These are phyloP conservation scores for carrot (Daucus carota) DNA, from an alignment of 129 eudicot species.

Conservation along the genomic window DNA sequence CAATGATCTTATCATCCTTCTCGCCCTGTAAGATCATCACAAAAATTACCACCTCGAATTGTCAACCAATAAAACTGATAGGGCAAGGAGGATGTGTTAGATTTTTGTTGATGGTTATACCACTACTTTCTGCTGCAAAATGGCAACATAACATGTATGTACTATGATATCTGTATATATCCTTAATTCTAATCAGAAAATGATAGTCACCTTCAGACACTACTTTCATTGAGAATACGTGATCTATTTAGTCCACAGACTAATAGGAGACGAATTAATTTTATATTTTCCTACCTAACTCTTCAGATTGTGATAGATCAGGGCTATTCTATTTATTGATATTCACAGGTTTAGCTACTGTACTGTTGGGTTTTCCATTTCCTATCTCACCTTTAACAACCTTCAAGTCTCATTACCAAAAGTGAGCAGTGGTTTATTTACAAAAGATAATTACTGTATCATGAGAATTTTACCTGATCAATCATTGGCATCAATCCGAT, in stretches of 20 bases:
- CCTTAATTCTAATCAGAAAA: neutral
- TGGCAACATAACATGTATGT: neutral
- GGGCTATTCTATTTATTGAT: neutral
- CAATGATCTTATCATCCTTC: slow-evolving; percentile 90
- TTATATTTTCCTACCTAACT: neutral
- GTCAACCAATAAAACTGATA: neutral
- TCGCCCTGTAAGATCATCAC: slow-evolving; percentile 51
- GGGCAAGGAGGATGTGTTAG: neutral
- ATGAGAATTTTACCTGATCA: slow-evolving; percentile 61
- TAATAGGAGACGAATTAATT: neutral
- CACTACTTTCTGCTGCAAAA: neutral
- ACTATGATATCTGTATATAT: neutral
- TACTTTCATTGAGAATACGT: neutral
- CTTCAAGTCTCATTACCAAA: neutral
- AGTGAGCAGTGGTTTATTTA: neutral
- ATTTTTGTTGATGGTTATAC: neutral
- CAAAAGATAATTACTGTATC: neutral
- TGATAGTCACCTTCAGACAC: neutral
- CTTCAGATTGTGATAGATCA: neutral
- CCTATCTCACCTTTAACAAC: neutral
- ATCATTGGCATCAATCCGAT: slow-evolving; percentile 98
- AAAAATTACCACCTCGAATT: neutral
- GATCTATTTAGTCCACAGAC: neutral
- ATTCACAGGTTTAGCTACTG: neutral
- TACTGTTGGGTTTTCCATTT: neutral